Percentiles rank a stretch among this genome's conserved stretches.
These are phyloP conservation scores for Pseudonitzschia pungens DNA, from an alignment of 108 stramenopile species.

Conservation along the genomic window DNA sequence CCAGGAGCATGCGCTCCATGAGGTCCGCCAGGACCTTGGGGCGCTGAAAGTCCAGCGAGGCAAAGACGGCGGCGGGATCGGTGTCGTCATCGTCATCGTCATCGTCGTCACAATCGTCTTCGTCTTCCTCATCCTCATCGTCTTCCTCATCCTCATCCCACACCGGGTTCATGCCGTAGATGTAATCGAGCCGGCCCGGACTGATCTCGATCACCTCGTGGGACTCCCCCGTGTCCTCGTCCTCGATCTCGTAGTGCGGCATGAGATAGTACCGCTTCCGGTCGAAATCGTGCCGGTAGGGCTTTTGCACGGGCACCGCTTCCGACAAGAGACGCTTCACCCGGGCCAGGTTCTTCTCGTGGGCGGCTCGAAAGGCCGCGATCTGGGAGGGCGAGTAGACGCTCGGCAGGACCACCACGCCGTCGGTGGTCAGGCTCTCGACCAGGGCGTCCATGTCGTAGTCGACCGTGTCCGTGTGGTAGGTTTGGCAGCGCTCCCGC, in stretches of 20 bases:
- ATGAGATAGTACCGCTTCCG: background rate
- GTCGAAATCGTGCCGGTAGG: conserved; percentile 4
- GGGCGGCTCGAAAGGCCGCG: background rate
- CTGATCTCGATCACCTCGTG: conserved; percentile 5
- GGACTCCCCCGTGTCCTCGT: background rate
- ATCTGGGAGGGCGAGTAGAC: background rate
- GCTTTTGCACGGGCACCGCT: background rate
- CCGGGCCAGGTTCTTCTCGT: background rate
- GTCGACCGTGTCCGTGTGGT: background rate
- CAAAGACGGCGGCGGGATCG: background rate
- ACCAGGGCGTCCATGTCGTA: background rate
- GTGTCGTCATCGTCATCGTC: background rate
- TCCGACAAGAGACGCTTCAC: background rate
- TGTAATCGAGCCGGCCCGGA: conserved; percentile 1
- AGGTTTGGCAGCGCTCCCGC: background rate
- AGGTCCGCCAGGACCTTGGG: background rate
- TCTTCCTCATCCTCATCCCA: background rate
- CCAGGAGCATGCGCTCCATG: background rate
- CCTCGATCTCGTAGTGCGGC: background rate
- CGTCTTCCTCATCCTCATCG: background rate
- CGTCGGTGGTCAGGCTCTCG: background rate
- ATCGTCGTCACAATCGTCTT: background rate
- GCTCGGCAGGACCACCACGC: conserved; percentile 1
- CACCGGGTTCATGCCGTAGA: background rate
- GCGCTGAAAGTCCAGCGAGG: background rate